phyloP scores from a whole-genome alignment of 2,329 filamentous ascomycete genomes.

The Ophiostoma piceae region DNA sequence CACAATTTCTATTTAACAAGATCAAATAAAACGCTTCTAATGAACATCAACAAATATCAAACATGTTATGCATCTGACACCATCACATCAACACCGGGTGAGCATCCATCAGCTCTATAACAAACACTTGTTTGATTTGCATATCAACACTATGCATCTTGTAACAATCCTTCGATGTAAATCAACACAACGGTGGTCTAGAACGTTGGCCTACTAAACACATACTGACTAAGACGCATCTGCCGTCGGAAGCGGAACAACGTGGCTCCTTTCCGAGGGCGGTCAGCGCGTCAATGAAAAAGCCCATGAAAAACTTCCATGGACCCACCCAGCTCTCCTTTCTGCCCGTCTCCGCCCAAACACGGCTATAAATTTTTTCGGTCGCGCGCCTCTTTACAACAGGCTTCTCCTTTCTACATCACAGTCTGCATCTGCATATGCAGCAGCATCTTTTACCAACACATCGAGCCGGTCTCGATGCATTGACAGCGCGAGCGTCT shows the following conservation, averaged over 20 bases:
- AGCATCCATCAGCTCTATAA: background rate
- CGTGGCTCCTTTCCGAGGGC: background rate
- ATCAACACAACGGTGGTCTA: background rate
- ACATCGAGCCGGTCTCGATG: slow-evolving; percentile 1
- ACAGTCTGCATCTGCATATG: background rate
- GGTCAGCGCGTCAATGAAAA: background rate
- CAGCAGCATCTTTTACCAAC: background rate
- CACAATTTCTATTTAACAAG: too few relatives aligned
- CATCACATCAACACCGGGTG: background rate
- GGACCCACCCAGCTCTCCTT: slow-evolving; percentile 6
- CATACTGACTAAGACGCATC: background rate
- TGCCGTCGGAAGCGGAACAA: background rate
- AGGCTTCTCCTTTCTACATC: slow-evolving; percentile 5
- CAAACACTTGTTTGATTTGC: background rate
- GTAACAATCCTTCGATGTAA: background rate
- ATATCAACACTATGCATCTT: background rate
- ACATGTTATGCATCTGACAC: background rate
- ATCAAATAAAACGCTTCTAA: too few relatives aligned
- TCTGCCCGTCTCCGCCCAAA: slow-evolving; percentile 10
- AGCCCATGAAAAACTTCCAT: slow-evolving; percentile 1
- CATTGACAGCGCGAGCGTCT: slow-evolving; percentile 15
- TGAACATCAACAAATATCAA: too few relatives aligned
- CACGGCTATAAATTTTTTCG: slow-evolving; percentile 24
- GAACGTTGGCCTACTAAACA: background rate
- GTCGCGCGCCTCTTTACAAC: background rate